phyloP scores from a whole-genome alignment of 1,284 basidiomycete species.

The Cryptococcus neoformans region DNA sequence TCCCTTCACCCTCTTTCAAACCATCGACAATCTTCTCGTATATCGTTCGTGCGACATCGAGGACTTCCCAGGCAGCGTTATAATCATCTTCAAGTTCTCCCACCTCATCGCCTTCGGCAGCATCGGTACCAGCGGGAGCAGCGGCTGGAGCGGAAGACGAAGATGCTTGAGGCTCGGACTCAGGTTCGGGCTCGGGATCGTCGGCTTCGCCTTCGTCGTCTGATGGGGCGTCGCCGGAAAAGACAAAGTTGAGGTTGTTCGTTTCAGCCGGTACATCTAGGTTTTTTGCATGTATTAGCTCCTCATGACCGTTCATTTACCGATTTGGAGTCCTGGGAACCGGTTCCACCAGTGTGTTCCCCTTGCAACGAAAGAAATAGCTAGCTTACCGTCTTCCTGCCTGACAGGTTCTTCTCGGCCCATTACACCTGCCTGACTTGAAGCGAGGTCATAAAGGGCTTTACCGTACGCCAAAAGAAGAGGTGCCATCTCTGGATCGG shows the following conservation, averaged over 20 bases:
- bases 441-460: slow-evolving; percentile 81
- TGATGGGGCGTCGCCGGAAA: slow-evolving; percentile 33
- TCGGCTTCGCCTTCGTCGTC: slow-evolving; percentile 29
- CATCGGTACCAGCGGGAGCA: not conserved
- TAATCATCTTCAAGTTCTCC: slow-evolving; percentile 78
- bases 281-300: slow-evolving; percentile 2
- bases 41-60: slow-evolving; percentile 79
- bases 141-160: slow-evolving; percentile 1
- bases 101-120: slow-evolving; percentile 45
- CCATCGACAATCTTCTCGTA: slow-evolving; percentile 61
- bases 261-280: slow-evolving; percentile 5
- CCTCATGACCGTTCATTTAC: no score
- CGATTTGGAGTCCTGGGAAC: not conserved
- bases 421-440: slow-evolving; percentile 72
- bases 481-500: slow-evolving; percentile 73
- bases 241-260: slow-evolving; percentile 27
- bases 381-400: slow-evolving; percentile 42
- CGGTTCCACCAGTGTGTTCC: not conserved
- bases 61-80: slow-evolving; percentile 89
- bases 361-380: not conserved
- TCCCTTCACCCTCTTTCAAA: slow-evolving; percentile 12
- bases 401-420: slow-evolving; percentile 65
- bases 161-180: not conserved
- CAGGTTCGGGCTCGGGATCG: slow-evolving; percentile 11
- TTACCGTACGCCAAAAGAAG: slow-evolving; percentile 81